phyloP scores from a whole-genome alignment of 2,329 filamentous ascomycete species.

The Waltergamsia citrina region DNA sequence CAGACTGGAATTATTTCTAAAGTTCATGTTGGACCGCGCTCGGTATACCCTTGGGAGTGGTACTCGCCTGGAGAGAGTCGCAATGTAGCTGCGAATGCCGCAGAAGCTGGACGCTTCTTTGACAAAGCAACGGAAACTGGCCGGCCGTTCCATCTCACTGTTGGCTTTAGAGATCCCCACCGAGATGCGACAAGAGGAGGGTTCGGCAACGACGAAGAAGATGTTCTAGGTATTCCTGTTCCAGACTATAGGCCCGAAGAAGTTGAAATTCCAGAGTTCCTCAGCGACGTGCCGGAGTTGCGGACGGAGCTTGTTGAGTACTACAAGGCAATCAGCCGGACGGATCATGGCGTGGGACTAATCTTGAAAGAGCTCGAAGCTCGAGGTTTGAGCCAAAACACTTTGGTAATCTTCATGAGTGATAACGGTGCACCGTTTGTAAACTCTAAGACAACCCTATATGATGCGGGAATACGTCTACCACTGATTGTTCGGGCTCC shows the following conservation, averaged over 20 bases:
- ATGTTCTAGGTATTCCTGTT: not conserved
- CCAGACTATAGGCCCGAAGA: conserved; percentile 16
- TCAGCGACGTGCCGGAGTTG: conserved; percentile 28
- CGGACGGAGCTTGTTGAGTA: conserved; percentile 32
- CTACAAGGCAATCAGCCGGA: conserved; percentile 26
- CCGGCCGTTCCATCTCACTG: conserved; percentile 32
- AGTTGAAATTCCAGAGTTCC: conserved; percentile 28
- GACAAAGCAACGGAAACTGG: conserved; percentile 15
- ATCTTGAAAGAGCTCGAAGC: conserved; percentile 22
- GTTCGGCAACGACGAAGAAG: conserved; percentile 26
- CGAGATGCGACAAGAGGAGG: conserved; percentile 27
- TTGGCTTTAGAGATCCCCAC: conserved; percentile 37
- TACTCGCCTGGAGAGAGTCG: conserved; percentile 28
- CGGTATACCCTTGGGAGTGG: conserved; percentile 30
- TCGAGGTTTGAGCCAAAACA: conserved; percentile 20
- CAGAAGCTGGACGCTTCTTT: conserved; percentile 26
- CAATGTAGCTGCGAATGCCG: conserved; percentile 29
- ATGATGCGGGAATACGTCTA: conserved; percentile 33
- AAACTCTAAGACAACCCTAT: conserved; percentile 41
- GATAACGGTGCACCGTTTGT: conserved; percentile 40
- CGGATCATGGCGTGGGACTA: conserved; percentile 30
- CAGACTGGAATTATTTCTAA: conserved; percentile 37
- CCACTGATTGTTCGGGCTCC: conserved; percentile 30
- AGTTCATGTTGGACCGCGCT: conserved; percentile 32
- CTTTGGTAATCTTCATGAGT: conserved; percentile 34